These are phyloP conservation scores for Circinella umbellata DNA, from an alignment of 371 early-diverging fungal species.

Conservation along the genomic window DNA sequence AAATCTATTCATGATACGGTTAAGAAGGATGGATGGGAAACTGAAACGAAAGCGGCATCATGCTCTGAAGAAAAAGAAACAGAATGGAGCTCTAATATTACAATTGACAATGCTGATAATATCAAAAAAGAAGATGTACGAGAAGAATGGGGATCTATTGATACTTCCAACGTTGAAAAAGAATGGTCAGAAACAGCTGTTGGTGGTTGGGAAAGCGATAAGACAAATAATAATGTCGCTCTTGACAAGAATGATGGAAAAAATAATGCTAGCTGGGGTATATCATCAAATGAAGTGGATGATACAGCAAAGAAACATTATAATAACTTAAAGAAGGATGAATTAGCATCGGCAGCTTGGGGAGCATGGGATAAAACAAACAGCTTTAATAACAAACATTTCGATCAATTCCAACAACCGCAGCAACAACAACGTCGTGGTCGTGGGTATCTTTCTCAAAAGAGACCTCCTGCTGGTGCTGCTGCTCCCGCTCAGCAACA, in stretches of 20 bases:
- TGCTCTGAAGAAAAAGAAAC: too few relatives aligned
- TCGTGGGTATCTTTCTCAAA: constrained; percentile 38
- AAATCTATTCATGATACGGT: background rate
- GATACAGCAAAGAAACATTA: background rate
- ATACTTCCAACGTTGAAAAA: background rate
- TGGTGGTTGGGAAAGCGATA: background rate
- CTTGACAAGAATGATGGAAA: background rate
- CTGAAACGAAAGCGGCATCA: background rate
- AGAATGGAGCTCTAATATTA: too few relatives aligned
- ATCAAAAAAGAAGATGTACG: too few relatives aligned
- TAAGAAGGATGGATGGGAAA: background rate
- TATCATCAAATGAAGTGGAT: background rate
- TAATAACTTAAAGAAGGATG: background rate
- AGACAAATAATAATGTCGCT: background rate
- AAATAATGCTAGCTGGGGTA: background rate
- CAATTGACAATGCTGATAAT: background rate
- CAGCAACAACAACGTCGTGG: constrained; percentile 9
- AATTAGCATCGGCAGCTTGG: constrained; percentile 14
- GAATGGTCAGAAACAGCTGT: background rate
- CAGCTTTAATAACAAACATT: background rate
- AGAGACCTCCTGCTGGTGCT: constrained; percentile 9
- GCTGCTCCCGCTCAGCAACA: background rate
- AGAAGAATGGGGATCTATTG: background rate
- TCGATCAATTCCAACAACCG: background rate
- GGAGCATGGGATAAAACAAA: constrained; percentile 10